Evolutionary conservation across 306 rosid genomes (phyloP).

Genomic region (Cercis canadensis): DNA sequence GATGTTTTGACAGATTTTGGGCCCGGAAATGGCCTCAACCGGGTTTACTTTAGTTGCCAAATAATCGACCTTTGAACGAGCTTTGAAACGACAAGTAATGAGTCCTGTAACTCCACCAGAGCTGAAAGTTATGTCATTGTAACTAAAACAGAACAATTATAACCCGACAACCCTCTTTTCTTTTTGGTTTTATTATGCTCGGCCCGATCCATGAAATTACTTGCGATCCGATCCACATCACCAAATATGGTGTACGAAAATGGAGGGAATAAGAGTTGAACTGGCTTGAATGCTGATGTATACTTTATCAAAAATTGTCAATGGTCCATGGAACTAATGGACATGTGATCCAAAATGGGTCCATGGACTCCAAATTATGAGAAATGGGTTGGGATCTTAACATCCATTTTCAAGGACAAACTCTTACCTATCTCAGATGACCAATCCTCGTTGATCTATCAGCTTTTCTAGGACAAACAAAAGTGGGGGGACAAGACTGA

Average conservation of each 20-base stretch:
- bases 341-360: conserved; percentile 47
- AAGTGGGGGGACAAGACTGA: conserved; percentile 38
- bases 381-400: conserved; percentile 30
- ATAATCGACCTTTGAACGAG: no score
- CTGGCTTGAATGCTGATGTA: conserved; percentile 39
- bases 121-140: no score
- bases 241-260: conserved; percentile 23
- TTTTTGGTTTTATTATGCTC: no score
- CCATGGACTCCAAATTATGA: conserved; percentile 26
- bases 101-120: no score
- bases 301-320: conserved; percentile 42
- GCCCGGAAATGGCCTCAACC: no score
- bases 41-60: no score
- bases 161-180: no score
- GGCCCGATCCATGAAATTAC: no score
- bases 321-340: conserved; percentile 44
- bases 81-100: no score
- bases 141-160: no score
- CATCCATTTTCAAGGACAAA: conserved; percentile 36
- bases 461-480: conserved; percentile 5
- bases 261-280: conserved; percentile 34
- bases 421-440: conserved; percentile 34
- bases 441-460: conserved; percentile 36
- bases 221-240: no score
- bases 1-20: no score